phyloP scores from a whole-genome alignment of 257 asterid species.

The Salvia splendens region DNA sequence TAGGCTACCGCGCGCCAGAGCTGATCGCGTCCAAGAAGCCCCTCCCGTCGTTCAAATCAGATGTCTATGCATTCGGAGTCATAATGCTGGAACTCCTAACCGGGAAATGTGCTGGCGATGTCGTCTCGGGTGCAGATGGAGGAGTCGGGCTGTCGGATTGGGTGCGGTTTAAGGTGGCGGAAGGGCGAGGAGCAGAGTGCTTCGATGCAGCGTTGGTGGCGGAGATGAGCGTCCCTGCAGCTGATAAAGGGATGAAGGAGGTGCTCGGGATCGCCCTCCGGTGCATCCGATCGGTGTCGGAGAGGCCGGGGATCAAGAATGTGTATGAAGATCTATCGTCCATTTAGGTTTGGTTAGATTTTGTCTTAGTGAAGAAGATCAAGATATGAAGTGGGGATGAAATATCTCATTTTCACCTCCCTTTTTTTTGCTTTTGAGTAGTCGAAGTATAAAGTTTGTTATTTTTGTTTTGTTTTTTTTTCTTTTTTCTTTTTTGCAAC shows the following conservation, averaged over 20 bases:
- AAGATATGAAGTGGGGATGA: slow-evolving; percentile 58
- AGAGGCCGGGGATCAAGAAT: slow-evolving; percentile 94
- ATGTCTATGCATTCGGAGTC: slow-evolving; percentile 90
- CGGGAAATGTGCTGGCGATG: slow-evolving; percentile 96
- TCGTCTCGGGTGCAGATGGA: slow-evolving; percentile 82
- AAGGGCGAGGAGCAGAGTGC: slow-evolving; percentile 74
- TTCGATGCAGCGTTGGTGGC: slow-evolving; percentile 60
- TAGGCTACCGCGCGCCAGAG: slow-evolving; percentile 97
- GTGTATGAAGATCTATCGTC: slow-evolving; percentile 93
- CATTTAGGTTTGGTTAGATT: slow-evolving; percentile 47
- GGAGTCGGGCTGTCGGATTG: slow-evolving; percentile 90
- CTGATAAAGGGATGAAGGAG: slow-evolving; percentile 83
- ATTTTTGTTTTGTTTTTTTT: too few species aligned
- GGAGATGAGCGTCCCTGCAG: slow-evolving; percentile 60
- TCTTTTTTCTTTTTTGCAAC: too few species aligned
- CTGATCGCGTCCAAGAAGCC: slow-evolving; percentile 85
- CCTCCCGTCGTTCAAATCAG: slow-evolving; percentile 86
- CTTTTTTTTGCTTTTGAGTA: slow-evolving; percentile 38
- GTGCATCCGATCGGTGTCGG: slow-evolving; percentile 78
- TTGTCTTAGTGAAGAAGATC: slow-evolving; percentile 29
- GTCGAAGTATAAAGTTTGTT: slow-evolving; percentile 45
- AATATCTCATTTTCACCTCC: slow-evolving; percentile 79
- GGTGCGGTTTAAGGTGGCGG: slow-evolving; percentile 89
- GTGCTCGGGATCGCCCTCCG: slow-evolving; percentile 85
- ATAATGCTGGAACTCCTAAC: slow-evolving; percentile 79